Conservation (phyloP, 75 land plant genomes). For the Pinus albicaulis region DNA sequence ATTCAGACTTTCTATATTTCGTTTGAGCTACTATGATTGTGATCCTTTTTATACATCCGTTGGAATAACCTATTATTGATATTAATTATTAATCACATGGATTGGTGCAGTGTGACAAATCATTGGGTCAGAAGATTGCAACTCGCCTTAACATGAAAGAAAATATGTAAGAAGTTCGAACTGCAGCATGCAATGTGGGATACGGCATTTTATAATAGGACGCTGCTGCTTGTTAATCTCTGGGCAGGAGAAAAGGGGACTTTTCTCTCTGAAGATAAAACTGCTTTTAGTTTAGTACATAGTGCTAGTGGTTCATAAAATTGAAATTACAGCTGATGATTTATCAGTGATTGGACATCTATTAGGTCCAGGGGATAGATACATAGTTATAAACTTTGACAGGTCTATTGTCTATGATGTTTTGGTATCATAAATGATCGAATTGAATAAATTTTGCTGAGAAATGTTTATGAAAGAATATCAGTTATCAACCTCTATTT, state of each 20-base stretch:
- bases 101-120: constrained; percentile 55
- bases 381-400: not conserved
- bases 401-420: not conserved
- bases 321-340: not conserved
- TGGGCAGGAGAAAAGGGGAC: not conserved
- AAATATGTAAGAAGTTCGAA: constrained; percentile 15
- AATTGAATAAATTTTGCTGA: too few species aligned
- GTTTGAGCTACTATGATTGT: not conserved
- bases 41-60: not conserved
- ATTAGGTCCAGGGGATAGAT: not conserved
- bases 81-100: not conserved
- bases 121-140: constrained; percentile 65
- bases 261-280: not conserved
- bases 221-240: not conserved
- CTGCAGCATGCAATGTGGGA: not conserved
- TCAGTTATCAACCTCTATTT: too few species aligned
- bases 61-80: not conserved
- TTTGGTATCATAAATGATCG: too few species aligned
- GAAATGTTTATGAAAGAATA: too few species aligned
- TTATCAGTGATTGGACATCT: not conserved
- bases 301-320: not conserved
- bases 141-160: constrained; percentile 40
- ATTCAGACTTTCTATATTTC: not conserved
- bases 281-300: not conserved
- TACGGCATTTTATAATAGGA: not conserved